Percentiles rank a stretch among this genome's conserved stretches.
Conservation (phyloP, 495 filamentous ascomycete species). For the Xylaria intraflava region DNA sequence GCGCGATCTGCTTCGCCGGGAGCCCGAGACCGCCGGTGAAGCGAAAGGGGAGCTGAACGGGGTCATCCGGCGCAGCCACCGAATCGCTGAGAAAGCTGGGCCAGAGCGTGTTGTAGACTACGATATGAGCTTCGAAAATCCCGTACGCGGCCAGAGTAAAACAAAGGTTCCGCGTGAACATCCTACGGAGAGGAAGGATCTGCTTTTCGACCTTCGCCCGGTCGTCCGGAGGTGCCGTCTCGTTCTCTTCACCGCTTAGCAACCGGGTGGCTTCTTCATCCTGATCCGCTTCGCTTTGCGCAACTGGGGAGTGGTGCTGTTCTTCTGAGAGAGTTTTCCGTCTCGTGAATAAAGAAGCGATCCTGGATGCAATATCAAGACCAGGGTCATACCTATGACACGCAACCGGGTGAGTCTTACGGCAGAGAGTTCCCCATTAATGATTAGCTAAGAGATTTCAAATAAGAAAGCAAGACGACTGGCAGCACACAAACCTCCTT, state of each 20-base stretch:
- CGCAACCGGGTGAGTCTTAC: constrained; percentile 24
- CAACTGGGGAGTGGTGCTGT: background rate
- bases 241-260: background rate
- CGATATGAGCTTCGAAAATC: constrained; percentile 58
- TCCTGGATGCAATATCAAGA: constrained; percentile 1
- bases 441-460: background rate
- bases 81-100: constrained; percentile 63
- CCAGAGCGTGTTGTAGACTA: constrained; percentile 65
- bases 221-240: background rate
- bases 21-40: constrained; percentile 66
- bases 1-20: constrained; percentile 55
- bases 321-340: no score
- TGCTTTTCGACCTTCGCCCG: constrained; percentile 7
- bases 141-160: constrained; percentile 52
- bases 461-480: background rate
- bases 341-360: background rate
- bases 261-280: constrained; percentile 3
- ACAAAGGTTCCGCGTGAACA: constrained; percentile 60
- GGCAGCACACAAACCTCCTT: constrained; percentile 44
- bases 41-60: constrained; percentile 44
- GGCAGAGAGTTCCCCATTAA: constrained; percentile 25
- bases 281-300: background rate
- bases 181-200: constrained; percentile 53
- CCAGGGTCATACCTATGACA: constrained; percentile 1
- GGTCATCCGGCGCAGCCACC: constrained; percentile 45